Percentiles rank a stretch among this genome's conserved stretches.
Evolutionary conservation across 176 grass and related monocot genomes (phyloP).

Genomic region (Saccharum spontaneum): DNA sequence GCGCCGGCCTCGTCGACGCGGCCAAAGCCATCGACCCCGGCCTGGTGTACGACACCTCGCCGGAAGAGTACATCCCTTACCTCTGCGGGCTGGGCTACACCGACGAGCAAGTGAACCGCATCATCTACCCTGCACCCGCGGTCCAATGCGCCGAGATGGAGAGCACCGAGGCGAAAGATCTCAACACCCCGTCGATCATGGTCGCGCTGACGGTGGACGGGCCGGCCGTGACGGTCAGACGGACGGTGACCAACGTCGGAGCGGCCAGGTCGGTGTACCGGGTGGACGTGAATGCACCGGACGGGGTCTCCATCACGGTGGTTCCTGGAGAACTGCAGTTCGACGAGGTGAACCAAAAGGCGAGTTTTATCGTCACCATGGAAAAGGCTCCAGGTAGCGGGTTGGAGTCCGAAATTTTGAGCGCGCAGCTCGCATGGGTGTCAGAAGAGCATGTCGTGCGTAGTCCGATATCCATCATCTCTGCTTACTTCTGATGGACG

Average conservation of each 20-base stretch:
- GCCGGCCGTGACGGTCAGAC: conserved; percentile 30
- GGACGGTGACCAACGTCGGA: conserved; percentile 72
- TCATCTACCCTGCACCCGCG: conserved; percentile 38
- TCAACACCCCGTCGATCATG: conserved; percentile 63
- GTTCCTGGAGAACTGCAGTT: conserved; percentile 33
- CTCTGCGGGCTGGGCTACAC: conserved; percentile 58
- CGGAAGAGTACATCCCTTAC: conserved; percentile 53
- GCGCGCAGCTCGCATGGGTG: conserved; percentile 37
- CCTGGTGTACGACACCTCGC: conserved; percentile 61
- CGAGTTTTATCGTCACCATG: conserved; percentile 33
- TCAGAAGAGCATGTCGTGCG: conserved; percentile 37
- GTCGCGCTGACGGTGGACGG: conserved; percentile 5
- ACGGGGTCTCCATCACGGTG: conserved; percentile 30
- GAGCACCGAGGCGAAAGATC: conserved; percentile 36
- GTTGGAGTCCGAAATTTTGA: neutral
- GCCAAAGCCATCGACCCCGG: conserved; percentile 50
- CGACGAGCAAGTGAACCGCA: conserved; percentile 36
- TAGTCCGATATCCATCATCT: conserved; percentile 31
- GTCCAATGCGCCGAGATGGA: conserved; percentile 38
- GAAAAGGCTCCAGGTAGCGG: neutral
- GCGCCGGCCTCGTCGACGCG: conserved; percentile 61
- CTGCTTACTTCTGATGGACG: neutral
- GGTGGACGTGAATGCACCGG: conserved; percentile 24
- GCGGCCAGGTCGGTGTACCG: conserved; percentile 40
- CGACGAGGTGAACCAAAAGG: conserved; percentile 25